A percentile compares a stretch with the other conserved stretches of the same genome.
These are phyloP conservation scores for Saccharomyces pastorianus DNA, from an alignment of 1,139 yeast species.

Conservation along the genomic window DNA sequence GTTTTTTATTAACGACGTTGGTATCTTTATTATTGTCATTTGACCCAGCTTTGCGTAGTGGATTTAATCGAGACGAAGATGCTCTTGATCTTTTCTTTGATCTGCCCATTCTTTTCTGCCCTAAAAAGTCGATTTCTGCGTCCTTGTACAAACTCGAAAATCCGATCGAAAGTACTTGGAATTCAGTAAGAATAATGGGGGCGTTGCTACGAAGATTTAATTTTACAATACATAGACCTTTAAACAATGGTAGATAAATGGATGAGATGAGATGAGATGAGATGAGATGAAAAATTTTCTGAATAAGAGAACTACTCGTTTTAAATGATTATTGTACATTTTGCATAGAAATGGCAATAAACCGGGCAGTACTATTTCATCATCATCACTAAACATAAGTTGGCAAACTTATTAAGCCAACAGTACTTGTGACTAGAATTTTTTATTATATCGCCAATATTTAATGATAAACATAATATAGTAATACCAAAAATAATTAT, in stretches of 20 bases:
- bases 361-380: not conserved
- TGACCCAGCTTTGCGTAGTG: constrained; percentile 28
- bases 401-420: not conserved
- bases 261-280: constrained; percentile 6
- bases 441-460: not conserved
- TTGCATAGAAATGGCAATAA: not conserved
- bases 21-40: constrained; percentile 39
- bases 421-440: not conserved
- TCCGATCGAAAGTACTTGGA: not conserved
- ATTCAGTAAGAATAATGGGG: not conserved
- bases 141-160: not conserved
- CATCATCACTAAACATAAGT: not conserved
- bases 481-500: not conserved
- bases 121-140: not conserved
- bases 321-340: not conserved
- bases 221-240: not conserved
- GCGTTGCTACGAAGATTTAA: not conserved
- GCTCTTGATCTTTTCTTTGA: constrained; percentile 63
- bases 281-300: constrained; percentile 8
- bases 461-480: not conserved
- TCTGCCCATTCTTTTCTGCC: constrained; percentile 50
- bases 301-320: not conserved
- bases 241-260: not conserved
- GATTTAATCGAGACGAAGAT: constrained; percentile 47
- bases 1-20: constrained; percentile 44